These are phyloP conservation scores for Trematosphaeria pertusa DNA, from an alignment of 2,329 filamentous ascomycete genomes.

Conservation along the genomic window DNA sequence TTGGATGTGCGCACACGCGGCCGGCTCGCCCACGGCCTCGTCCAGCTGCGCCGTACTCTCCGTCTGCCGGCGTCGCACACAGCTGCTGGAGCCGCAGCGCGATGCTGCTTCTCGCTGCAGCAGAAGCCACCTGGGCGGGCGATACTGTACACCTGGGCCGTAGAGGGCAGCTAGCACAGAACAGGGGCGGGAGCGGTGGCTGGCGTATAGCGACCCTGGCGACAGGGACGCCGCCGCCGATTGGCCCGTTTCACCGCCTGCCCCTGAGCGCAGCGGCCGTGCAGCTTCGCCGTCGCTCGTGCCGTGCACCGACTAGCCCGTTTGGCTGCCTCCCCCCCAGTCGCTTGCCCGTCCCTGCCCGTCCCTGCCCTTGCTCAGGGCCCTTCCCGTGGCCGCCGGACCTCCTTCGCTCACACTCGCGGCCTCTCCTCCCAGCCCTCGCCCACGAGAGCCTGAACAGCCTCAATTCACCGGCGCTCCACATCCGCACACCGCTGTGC, in stretches of 20 bases:
- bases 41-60: no score
- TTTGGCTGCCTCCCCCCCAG: slow-evolving; percentile 5
- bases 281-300: not conserved
- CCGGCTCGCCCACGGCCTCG: not conserved
- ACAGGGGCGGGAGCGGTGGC: not conserved
- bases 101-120: not conserved
- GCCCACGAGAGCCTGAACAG: slow-evolving; percentile 37
- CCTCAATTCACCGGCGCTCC: slow-evolving; percentile 27
- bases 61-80: not conserved
- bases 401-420: slow-evolving; percentile 17
- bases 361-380: not conserved
- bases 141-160: not conserved
- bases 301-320: not conserved
- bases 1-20: slow-evolving; percentile 1
- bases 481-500: slow-evolving; percentile 41
- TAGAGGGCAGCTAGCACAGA: not conserved
- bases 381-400: slow-evolving; percentile 4
- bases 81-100: not conserved
- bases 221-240: not conserved
- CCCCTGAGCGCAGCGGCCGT: not conserved
- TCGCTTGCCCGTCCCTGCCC: not conserved
- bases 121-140: not conserved
- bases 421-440: slow-evolving; percentile 34
- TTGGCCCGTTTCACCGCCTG: not conserved
- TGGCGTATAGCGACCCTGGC: no score